Evolutionary conservation across 2,329 filamentous ascomycete species (phyloP).

Genomic region (Colletotrichum chlorophyti): DNA sequence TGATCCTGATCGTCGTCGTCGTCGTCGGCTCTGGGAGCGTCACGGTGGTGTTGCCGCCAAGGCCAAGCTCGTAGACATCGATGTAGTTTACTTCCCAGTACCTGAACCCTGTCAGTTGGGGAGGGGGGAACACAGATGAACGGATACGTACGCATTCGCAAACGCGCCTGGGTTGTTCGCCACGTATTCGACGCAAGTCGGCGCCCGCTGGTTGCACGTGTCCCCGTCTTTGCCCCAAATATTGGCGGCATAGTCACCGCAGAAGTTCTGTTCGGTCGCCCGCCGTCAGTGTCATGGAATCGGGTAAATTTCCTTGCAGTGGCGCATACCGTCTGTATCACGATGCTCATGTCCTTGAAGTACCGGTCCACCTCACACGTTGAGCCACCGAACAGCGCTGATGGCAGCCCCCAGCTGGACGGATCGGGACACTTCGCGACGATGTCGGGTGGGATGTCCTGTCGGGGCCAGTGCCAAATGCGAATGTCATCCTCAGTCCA

Average conservation of each 20-base stretch:
- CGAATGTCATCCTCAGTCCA: conserved; percentile 74
- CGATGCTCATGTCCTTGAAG: conserved; percentile 74
- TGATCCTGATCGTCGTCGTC: conserved; percentile 35
- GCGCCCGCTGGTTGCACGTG: conserved; percentile 46
- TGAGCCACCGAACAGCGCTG: conserved; percentile 70
- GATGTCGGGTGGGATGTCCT: conserved; percentile 70
- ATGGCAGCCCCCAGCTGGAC: conserved; percentile 69
- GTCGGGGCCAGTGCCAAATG: conserved; percentile 80
- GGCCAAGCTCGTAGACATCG: conserved; percentile 48
- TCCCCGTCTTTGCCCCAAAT: conserved; percentile 47
- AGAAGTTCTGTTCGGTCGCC: conserved; percentile 66
- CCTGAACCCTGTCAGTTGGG: conserved; percentile 31
- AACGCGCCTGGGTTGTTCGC: conserved; percentile 52
- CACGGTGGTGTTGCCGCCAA: conserved; percentile 11
- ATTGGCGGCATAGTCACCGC: conserved; percentile 73
- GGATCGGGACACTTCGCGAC: conserved; percentile 65
- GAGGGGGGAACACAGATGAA: too few relatives aligned
- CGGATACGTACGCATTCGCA: conserved; percentile 39
- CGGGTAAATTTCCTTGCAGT: conserved; percentile 5
- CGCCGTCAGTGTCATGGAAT: not conserved
- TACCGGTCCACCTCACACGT: conserved; percentile 70
- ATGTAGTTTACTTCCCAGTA: conserved; percentile 64
- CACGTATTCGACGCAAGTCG: conserved; percentile 55
- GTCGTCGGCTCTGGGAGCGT: conserved; percentile 33
- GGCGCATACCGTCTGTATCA: conserved; percentile 72